Evolutionary conservation across 1,284 basidiomycete species (phyloP), one percentile per base, ranked within the genome.

Genomic region (Tilletia setariae): DNA sequence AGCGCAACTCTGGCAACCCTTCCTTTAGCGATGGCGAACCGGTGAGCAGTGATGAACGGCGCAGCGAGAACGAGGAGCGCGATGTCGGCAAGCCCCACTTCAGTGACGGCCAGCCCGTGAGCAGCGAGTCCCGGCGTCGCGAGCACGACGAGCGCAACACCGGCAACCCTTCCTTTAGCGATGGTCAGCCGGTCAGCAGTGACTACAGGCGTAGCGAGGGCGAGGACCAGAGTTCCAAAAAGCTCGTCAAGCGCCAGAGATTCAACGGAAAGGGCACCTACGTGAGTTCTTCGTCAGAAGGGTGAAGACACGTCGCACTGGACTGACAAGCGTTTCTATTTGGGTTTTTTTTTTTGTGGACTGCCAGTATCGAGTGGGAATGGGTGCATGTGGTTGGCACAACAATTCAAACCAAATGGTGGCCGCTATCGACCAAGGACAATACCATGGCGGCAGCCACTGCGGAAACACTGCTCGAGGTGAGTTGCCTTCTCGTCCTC

Each of bases 311-410:
- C n/a, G 13, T 28, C 51, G 2, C 11, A 2, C 7, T 28, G 25
- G 6, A 28, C 46, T 49, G 21, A 15, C n/a, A 56, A 15, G 6
- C 28, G 21, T 56, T 9, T 56, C 13, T 4, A 56, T 6, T 28
- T 25, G 11, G 15, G 15, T 56, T 25, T 56, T 49, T 49, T 16
- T 49, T 3, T 19, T 6, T 16, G 46, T n/a, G 19, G 46, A 49
- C 28, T 21, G 21, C 23, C 56, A 61, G 56, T 61, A 61, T 30
- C 56, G 56, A 25, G 56, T 61, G 19, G 56, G 56, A 32, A 61
- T 40, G 32, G 56, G 56, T 11, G 25, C 56, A 19, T 61, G 56
- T 21, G 56, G 56, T 19, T 61, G 56, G 56, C 56, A 61, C 56
- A 61, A 61, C 32, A 21, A 61, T 30, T 61, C 56, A 13, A 7